phyloP scores from a whole-genome alignment of 2,329 filamentous ascomycete genomes.

The Sarocladiaceae sp. region DNA sequence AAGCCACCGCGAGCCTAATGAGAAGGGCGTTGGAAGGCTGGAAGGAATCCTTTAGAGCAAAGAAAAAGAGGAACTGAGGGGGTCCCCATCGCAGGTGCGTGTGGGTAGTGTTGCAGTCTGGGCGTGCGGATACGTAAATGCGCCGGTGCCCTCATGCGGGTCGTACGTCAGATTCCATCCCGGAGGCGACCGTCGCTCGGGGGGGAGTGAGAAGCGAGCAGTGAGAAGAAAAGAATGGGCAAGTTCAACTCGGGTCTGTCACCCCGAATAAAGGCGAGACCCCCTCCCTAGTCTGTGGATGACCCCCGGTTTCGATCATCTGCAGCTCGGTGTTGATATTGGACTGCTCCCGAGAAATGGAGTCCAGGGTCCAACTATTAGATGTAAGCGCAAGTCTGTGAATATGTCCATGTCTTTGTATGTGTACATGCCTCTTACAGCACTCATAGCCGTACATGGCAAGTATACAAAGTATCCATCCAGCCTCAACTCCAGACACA shows the following conservation, averaged over 20 bases:
- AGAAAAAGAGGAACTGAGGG: too few species aligned
- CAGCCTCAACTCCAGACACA: neutral
- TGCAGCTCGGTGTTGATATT: slow-evolving; percentile 4
- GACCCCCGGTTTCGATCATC: slow-evolving; percentile 1
- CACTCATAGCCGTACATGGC: too few species aligned
- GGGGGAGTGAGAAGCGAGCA: neutral
- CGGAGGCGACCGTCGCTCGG: slow-evolving; percentile 3
- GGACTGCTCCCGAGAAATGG: slow-evolving; percentile 2
- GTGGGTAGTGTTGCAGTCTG: neutral
- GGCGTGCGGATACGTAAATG: neutral
- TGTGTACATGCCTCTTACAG: too few species aligned
- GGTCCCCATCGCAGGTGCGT: neutral
- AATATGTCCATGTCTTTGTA: too few species aligned
- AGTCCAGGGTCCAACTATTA: too few species aligned
- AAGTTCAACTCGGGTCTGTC: neutral
- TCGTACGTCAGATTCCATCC: slow-evolving; percentile 1
- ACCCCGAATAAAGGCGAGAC: slow-evolving; percentile 1
- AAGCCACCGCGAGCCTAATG: slow-evolving; percentile 5
- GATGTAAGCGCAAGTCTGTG: too few species aligned
- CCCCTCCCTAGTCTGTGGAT: neutral
- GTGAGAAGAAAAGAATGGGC: too few species aligned
- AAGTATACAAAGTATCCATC: too few species aligned
- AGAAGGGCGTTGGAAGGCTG: slow-evolving; percentile 4
- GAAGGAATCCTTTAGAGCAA: slow-evolving; percentile 6
- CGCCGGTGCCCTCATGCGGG: neutral